These are phyloP conservation scores for Arthrobotrys pseudoclavata DNA, from an alignment of 2,329 filamentous ascomycete species.

Conservation along the genomic window DNA sequence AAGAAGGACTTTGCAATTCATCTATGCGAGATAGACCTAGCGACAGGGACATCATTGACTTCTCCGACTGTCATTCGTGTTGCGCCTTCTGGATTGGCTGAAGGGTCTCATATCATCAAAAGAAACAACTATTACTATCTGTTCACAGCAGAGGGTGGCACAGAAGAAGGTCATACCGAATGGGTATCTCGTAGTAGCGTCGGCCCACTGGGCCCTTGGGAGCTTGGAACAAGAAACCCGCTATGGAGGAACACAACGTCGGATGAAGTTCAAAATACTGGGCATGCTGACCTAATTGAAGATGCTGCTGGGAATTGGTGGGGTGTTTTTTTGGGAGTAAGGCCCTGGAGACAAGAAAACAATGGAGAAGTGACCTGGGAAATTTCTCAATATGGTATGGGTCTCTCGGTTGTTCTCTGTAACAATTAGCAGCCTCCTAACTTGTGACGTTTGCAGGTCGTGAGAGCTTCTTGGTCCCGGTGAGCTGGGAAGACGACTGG, in stretches of 20 bases:
- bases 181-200: conserved; percentile 72
- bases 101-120: conserved; percentile 74
- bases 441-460: conserved; percentile 64
- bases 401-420: background rate
- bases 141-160: conserved; percentile 74
- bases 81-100: conserved; percentile 67
- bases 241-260: conserved; percentile 64
- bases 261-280: conserved; percentile 68
- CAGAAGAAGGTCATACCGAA: conserved; percentile 73
- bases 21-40: conserved; percentile 68
- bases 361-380: conserved; percentile 51
- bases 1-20: conserved; percentile 68
- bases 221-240: conserved; percentile 73
- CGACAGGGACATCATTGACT: conserved; percentile 67
- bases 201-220: conserved; percentile 62
- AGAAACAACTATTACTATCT: conserved; percentile 74
- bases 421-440: background rate
- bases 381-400: conserved; percentile 53
- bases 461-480: conserved; percentile 70
- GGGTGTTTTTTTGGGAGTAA: conserved; percentile 67
- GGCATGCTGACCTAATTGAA: conserved; percentile 70
- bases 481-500: conserved; percentile 71
- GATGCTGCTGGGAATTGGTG: conserved; percentile 69
- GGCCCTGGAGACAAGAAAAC: conserved; percentile 50
- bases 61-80: conserved; percentile 65